These are phyloP conservation scores for Serendipita sp. DNA, from an alignment of 768 basidiomycete species.

Conservation along the genomic window DNA sequence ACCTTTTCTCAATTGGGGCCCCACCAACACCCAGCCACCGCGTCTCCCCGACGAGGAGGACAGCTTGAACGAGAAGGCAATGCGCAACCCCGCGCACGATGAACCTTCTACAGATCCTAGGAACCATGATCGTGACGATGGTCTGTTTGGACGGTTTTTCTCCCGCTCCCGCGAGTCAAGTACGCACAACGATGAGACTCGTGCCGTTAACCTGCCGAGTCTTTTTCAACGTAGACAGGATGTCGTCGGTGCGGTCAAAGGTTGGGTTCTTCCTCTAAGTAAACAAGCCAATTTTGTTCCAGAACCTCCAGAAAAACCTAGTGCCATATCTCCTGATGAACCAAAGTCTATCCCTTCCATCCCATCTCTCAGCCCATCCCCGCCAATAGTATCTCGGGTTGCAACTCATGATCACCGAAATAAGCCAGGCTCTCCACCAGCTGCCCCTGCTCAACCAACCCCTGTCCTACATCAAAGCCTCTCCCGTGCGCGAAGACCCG, in stretches of 20 bases:
- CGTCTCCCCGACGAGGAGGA: not conserved
- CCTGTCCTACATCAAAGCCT: not conserved
- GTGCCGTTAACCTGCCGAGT: not conserved
- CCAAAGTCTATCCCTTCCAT: not conserved
- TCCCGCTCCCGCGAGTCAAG: not conserved
- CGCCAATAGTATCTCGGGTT: not conserved
- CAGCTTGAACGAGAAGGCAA: too few relatives aligned
- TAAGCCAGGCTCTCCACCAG: not conserved
- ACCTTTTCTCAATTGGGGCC: not conserved
- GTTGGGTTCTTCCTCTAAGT: not conserved
- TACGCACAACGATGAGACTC: not conserved
- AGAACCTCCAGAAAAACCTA: not conserved
- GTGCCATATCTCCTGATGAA: not conserved
- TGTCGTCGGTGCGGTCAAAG: not conserved
- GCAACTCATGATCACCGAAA: not conserved
- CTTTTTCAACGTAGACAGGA: not conserved
- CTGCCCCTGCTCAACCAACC: not conserved
- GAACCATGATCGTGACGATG: not conserved
- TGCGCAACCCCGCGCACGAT: not conserved
- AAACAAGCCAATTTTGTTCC: not conserved
- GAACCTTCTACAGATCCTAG: not conserved
- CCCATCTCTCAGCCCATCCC: constrained; percentile 1
- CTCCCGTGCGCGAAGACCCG: not conserved
- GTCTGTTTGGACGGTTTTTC: not conserved
- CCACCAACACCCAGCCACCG: not conserved